A percentile compares a stretch with the other conserved stretches of the same genome.
Conservation (phyloP, 1,139 yeast species). For the Hansenula lynferdii region DNA sequence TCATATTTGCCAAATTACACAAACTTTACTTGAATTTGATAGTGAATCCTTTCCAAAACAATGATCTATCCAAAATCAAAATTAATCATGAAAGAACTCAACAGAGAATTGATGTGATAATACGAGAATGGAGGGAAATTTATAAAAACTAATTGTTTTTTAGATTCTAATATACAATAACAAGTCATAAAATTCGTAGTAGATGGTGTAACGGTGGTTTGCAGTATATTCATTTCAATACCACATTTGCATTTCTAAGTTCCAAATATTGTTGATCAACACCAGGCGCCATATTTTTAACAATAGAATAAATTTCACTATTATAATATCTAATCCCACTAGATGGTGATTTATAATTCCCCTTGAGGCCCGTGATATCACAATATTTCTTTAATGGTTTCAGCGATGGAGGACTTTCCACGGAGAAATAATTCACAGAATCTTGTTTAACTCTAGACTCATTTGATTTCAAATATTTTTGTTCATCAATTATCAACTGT, state of each 20-base stretch:
- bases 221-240: conserved; percentile 54
- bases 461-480: conserved; percentile 47
- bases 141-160: too few relatives aligned
- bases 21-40: conserved; percentile 44
- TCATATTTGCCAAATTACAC: conserved; percentile 40
- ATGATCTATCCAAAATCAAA: conserved; percentile 10
- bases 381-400: conserved; percentile 82
- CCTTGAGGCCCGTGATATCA: conserved; percentile 88
- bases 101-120: conserved; percentile 9
- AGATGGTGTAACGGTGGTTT: background rate
- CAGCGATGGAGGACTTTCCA: conserved; percentile 87
- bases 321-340: conserved; percentile 78
- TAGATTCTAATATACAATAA: too few relatives aligned
- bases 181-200: conserved; percentile 1
- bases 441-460: conserved; percentile 20
- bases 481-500: conserved; percentile 77
- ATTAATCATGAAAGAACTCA: conserved; percentile 12
- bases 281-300: conserved; percentile 80
- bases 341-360: conserved; percentile 70
- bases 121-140: conserved; percentile 8
- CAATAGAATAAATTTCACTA: conserved; percentile 76
- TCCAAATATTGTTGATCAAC: conserved; percentile 91
- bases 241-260: conserved; percentile 83
- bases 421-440: conserved; percentile 48
- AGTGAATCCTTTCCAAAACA: conserved; percentile 50